Conservation (phyloP, 169 alveolate genomes). For the Amoebophrya sp. region DNA sequence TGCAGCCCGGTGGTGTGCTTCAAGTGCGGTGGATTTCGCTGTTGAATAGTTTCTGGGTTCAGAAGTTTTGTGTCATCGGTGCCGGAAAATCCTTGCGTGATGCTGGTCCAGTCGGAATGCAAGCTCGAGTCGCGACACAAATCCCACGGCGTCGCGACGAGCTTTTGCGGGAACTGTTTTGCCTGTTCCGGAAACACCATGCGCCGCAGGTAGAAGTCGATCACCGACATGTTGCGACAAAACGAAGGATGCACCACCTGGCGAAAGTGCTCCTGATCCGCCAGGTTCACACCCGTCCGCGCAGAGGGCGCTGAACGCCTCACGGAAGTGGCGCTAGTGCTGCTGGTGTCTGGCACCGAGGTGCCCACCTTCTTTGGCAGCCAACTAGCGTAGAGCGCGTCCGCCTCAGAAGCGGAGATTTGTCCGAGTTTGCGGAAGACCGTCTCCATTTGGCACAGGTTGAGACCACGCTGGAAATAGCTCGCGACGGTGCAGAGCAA, state of each 20-base stretch:
- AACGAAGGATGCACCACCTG: background rate
- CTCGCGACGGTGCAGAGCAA: background rate
- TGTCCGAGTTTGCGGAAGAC: background rate
- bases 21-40: background rate
- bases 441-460: background rate
- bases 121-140: background rate
- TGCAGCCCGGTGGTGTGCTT: slow-evolving; percentile 9
- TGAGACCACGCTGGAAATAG: background rate
- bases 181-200: slow-evolving; percentile 33
- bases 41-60: slow-evolving; percentile 19
- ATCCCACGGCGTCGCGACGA: slow-evolving; percentile 32
- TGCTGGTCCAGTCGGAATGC: background rate
- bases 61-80: slow-evolving; percentile 27
- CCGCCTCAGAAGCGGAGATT: background rate
- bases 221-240: background rate
- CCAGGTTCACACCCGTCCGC: background rate
- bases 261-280: background rate
- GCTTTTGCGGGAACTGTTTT: slow-evolving; percentile 26
- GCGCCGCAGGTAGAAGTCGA: slow-evolving; percentile 17
- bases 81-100: slow-evolving; percentile 37
- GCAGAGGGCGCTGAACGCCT: background rate
- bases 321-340: too few species aligned
- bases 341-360: background rate
- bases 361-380: background rate
- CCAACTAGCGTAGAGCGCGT: background rate